Evolutionary conservation across 2,329 filamentous ascomycete genomes (phyloP).

Genomic region (Penicillium digitatum): DNA sequence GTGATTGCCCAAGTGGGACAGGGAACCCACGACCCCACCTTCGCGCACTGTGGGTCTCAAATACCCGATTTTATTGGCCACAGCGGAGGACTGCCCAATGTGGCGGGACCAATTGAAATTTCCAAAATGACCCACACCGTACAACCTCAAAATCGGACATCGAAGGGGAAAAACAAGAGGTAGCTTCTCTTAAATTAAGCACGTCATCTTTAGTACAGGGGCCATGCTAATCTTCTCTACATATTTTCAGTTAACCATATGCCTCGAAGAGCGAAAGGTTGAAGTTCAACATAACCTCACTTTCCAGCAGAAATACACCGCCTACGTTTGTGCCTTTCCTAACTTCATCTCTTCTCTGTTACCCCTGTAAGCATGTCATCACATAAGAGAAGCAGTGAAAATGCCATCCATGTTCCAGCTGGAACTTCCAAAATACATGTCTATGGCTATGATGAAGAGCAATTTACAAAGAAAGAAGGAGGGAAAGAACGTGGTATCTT

Average conservation of each 20-base stretch:
- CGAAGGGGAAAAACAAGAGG: conserved; percentile 59
- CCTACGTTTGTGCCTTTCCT: not conserved
- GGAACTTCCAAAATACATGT: too few species aligned
- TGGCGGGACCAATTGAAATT: too few species aligned
- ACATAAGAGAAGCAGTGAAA: not conserved
- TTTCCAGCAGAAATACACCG: not conserved
- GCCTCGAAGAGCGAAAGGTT: conserved; percentile 40
- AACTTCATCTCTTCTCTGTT: too few species aligned
- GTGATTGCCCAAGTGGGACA: too few species aligned
- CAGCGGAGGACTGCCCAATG: too few species aligned
- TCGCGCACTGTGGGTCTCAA: not conserved
- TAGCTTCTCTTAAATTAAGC: conserved; percentile 76
- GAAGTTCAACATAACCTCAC: conserved; percentile 21
- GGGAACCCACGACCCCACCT: not conserved
- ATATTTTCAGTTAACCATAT: conserved; percentile 65
- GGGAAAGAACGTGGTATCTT: not conserved
- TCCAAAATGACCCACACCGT: not conserved
- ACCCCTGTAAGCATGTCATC: too few species aligned
- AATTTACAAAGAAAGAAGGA: not conserved
- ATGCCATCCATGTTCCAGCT: not conserved
- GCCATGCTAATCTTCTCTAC: conserved; percentile 80
- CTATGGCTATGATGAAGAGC: too few species aligned
- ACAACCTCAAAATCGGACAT: not conserved
- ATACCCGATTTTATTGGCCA: not conserved
- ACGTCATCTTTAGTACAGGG: conserved; percentile 92